Percentiles rank a stretch among this genome's conserved stretches.
Conservation (phyloP, 2,329 filamentous ascomycete genomes). For the Coniochaeta prunicola region DNA sequence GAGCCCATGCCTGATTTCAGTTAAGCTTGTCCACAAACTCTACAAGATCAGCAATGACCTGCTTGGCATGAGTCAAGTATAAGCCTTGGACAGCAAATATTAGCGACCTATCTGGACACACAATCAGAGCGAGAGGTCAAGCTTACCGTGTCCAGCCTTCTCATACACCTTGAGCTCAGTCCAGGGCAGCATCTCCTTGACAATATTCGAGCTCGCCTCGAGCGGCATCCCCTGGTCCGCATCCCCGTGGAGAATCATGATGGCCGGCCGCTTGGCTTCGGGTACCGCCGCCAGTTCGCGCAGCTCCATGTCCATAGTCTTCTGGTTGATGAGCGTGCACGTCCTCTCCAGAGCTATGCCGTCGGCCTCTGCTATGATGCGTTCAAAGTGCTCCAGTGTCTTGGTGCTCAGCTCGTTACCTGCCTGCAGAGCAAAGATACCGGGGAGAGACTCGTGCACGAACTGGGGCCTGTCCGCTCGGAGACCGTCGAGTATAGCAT, state of each 20-base stretch:
- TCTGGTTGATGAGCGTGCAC: not conserved
- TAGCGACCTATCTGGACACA: too few species aligned
- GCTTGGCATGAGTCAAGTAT: not conserved
- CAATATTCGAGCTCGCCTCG: slow-evolving; percentile 1
- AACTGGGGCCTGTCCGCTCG: not conserved
- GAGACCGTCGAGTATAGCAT: not conserved
- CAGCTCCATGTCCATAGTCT: not conserved
- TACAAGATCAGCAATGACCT: not conserved
- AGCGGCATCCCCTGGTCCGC: slow-evolving; percentile 2
- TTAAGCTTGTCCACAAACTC: not conserved
- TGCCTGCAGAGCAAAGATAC: slow-evolving; percentile 4
- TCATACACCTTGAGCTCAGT: slow-evolving; percentile 5
- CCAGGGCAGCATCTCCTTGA: slow-evolving; percentile 5
- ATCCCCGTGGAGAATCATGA: slow-evolving; percentile 5
- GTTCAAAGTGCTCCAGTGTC: slow-evolving; percentile 7
- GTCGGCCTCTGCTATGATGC: slow-evolving; percentile 6
- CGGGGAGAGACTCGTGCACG: slow-evolving; percentile 1
- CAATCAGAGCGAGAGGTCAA: too few species aligned
- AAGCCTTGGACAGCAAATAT: not conserved
- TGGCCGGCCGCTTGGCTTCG: not conserved
- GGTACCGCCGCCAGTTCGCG: not conserved
- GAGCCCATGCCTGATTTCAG: not conserved
- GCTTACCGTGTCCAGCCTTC: slow-evolving; percentile 4
- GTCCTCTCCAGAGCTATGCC: slow-evolving; percentile 3
- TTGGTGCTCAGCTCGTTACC: not conserved